Conservation (phyloP, 2,329 filamentous ascomycete species). For the Arthrobotrys sphaeroides region DNA sequence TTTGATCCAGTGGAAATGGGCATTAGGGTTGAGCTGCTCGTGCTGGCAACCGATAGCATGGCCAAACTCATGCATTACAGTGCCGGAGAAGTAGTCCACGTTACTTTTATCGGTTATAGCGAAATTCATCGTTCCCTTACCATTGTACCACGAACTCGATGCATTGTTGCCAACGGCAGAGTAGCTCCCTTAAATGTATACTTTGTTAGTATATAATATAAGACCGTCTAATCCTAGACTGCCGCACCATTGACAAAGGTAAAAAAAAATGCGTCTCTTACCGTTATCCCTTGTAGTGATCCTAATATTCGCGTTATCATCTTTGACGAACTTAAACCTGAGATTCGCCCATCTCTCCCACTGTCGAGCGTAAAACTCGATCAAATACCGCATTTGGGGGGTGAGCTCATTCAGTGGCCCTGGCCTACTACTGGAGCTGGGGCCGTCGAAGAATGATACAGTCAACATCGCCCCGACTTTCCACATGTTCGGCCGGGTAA, state of each 20-base stretch:
- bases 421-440: too few species aligned
- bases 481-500: not conserved
- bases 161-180: slow-evolving; percentile 8
- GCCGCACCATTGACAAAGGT: not conserved
- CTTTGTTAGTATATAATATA: not conserved
- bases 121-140: slow-evolving; percentile 57
- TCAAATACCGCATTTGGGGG: not conserved
- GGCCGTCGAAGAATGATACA: not conserved
- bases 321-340: slow-evolving; percentile 5
- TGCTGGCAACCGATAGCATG: slow-evolving; percentile 59
- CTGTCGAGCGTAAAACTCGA: not conserved
- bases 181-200: not conserved
- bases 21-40: slow-evolving; percentile 57
- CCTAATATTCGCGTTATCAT: slow-evolving; percentile 1
- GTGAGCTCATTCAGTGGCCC: too few species aligned
- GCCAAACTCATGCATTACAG: slow-evolving; percentile 58
- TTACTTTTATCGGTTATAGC: slow-evolving; percentile 54
- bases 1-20: slow-evolving; percentile 57
- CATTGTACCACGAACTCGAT: not conserved
- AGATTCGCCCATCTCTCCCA: slow-evolving; percentile 16
- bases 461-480: not conserved
- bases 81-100: slow-evolving; percentile 53
- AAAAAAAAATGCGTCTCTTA: not conserved
- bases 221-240: not conserved
- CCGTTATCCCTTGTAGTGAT: slow-evolving; percentile 3